Conservation (phyloP, 345 rosid genomes). For the Corchorus olitorius region DNA sequence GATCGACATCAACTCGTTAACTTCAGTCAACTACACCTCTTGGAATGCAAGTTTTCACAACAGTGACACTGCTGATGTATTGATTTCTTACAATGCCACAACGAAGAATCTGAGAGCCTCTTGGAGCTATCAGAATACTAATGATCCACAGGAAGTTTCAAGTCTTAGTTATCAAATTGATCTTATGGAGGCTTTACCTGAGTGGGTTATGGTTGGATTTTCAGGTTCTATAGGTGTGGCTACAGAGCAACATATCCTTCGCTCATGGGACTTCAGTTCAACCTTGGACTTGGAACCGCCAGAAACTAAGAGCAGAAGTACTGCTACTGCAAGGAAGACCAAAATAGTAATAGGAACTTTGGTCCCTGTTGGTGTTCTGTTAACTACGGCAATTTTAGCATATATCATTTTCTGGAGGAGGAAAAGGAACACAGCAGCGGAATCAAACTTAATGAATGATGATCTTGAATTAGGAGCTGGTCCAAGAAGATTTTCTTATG, state of each 20-base stretch:
- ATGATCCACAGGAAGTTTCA: slow-evolving; percentile 30
- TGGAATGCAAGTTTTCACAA: slow-evolving; percentile 21
- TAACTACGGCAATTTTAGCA: background rate
- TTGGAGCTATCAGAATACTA: slow-evolving; percentile 37
- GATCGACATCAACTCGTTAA: slow-evolving; percentile 38
- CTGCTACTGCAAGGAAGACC: background rate
- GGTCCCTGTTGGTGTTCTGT: slow-evolving; percentile 22
- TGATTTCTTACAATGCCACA: slow-evolving; percentile 37
- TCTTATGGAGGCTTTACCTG: slow-evolving; percentile 39
- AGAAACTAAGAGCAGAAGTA: slow-evolving; percentile 15
- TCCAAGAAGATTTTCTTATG: too few species aligned
- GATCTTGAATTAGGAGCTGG: too few species aligned
- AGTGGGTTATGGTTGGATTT: slow-evolving; percentile 48
- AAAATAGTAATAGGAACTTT: slow-evolving; percentile 22
- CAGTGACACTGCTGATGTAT: slow-evolving; percentile 12
- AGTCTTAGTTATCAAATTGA: slow-evolving; percentile 46
- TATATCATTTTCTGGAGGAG: slow-evolving; percentile 22
- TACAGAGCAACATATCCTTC: slow-evolving; percentile 30
- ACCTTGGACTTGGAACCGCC: slow-evolving; percentile 26
- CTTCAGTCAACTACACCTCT: background rate
- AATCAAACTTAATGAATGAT: slow-evolving; percentile 14
- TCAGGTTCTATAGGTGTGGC: slow-evolving; percentile 31
- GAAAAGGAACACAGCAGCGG: slow-evolving; percentile 26
- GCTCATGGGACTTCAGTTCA: slow-evolving; percentile 40
- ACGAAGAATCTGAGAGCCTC: slow-evolving; percentile 48